Percentiles rank a stretch among this genome's conserved stretches.
These are phyloP conservation scores for Sesbania bispinosa DNA, from an alignment of 306 rosid genomes.

Conservation along the genomic window DNA sequence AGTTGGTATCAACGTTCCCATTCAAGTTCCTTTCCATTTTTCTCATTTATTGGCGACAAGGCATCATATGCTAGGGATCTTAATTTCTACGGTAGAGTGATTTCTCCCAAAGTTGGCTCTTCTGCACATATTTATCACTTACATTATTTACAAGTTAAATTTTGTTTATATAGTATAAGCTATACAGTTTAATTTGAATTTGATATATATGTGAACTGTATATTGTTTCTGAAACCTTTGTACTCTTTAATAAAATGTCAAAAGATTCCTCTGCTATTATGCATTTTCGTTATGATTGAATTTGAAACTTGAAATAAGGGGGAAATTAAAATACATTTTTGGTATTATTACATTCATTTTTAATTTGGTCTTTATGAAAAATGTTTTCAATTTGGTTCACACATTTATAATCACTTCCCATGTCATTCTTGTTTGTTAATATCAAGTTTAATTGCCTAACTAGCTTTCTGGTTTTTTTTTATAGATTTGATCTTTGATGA, in stretches of 20 bases:
- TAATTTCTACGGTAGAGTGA: conserved; percentile 71
- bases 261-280: not conserved
- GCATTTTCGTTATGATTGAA: not conserved
- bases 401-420: no score
- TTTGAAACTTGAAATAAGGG: no score
- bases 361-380: no score
- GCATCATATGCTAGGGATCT: conserved; percentile 88
- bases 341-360: no score
- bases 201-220: not conserved
- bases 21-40: conserved; percentile 94
- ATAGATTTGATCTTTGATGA: no score
- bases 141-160: not conserved
- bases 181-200: conserved; percentile 4
- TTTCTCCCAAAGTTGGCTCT: not conserved
- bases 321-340: no score
- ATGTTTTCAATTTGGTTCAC: no score
- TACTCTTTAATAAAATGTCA: conserved; percentile 15
- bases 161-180: not conserved
- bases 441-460: no score
- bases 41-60: conserved; percentile 91
- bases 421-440: no score
- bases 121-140: not conserved
- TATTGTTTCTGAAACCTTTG: not conserved
- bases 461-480: no score
- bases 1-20: conserved; percentile 95